These are phyloP conservation scores for Geotrichum fermentans DNA, from an alignment of 1,139 yeast species.

Conservation along the genomic window DNA sequence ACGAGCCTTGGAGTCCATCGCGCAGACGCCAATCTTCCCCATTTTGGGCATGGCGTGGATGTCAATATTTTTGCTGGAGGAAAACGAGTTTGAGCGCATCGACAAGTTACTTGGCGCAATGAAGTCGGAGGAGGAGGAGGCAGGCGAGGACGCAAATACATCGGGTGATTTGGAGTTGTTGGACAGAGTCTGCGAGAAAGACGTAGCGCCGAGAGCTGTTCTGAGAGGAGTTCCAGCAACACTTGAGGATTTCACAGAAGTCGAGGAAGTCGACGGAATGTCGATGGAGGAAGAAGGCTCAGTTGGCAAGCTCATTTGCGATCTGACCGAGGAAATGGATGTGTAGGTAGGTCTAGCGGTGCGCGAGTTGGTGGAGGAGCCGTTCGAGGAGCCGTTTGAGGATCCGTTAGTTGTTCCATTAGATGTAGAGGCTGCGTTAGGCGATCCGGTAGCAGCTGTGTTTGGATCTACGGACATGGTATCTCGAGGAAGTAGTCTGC, in stretches of 20 bases:
- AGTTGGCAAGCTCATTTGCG: slow-evolving; percentile 7
- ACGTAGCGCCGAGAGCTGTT: neutral
- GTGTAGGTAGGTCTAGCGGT: slow-evolving; percentile 14
- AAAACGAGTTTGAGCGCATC: slow-evolving; percentile 14
- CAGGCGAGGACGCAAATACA: slow-evolving; percentile 11
- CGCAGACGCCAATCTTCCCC: slow-evolving; percentile 97
- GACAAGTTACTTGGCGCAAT: slow-evolving; percentile 1
- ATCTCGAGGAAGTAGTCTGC: too few relatives aligned
- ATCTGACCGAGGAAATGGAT: slow-evolving; percentile 13
- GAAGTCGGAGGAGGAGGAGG: slow-evolving; percentile 9
- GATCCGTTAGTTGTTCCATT: neutral
- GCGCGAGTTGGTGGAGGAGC: slow-evolving; percentile 8
- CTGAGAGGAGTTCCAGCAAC: neutral
- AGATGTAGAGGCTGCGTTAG: neutral
- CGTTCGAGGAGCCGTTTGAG: neutral
- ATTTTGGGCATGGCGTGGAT: slow-evolving; percentile 50
- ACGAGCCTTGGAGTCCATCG: slow-evolving; percentile 95
- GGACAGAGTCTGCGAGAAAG: slow-evolving; percentile 6
- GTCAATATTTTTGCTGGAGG: slow-evolving; percentile 9
- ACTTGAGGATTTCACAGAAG: neutral
- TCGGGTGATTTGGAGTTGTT: slow-evolving; percentile 2
- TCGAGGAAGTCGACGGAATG: slow-evolving; percentile 3
- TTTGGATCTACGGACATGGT: too few relatives aligned
- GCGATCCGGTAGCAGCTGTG: too few relatives aligned
- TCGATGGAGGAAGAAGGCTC: slow-evolving; percentile 14